phyloP scores from a whole-genome alignment of 75 land plant genomes.

The Cunninghamia lanceolata region DNA sequence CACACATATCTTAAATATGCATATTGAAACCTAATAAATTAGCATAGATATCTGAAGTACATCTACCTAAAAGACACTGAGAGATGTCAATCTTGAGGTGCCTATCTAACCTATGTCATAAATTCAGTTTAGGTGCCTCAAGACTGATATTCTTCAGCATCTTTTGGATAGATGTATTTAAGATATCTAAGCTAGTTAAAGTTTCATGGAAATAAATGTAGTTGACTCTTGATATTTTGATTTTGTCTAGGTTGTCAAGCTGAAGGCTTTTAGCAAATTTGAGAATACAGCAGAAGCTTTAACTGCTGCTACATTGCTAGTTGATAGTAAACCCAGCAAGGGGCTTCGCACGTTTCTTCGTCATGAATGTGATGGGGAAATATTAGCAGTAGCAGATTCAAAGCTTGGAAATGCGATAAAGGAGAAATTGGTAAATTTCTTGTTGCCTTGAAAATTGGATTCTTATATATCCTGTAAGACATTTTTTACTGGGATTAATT shows the following conservation, averaged over 20 bases:
- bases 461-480: no score
- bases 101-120: no score
- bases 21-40: no score
- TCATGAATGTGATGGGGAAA: constrained; percentile 71
- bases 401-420: constrained; percentile 86
- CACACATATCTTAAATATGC: no score
- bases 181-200: no score
- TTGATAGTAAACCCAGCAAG: constrained; percentile 87
- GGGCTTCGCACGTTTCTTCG: constrained; percentile 76
- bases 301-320: constrained; percentile 55
- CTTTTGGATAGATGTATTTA: no score
- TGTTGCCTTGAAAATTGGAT: neutral
- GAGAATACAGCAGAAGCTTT: constrained; percentile 89
- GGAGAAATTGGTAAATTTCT: constrained; percentile 57
- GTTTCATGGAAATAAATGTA: neutral
- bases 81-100: no score
- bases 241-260: constrained; percentile 60
- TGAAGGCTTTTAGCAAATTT: constrained; percentile 89
- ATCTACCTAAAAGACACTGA: no score
- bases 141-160: no score
- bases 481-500: neutral
- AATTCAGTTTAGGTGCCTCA: no score
- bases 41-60: no score
- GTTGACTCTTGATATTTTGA: neutral
- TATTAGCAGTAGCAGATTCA: constrained; percentile 87